A percentile compares a stretch with the other conserved stretches of the same genome.
These are phyloP conservation scores for Apiotrichum gracile DNA, from an alignment of 1,284 basidiomycete species.

Conservation along the genomic window DNA sequence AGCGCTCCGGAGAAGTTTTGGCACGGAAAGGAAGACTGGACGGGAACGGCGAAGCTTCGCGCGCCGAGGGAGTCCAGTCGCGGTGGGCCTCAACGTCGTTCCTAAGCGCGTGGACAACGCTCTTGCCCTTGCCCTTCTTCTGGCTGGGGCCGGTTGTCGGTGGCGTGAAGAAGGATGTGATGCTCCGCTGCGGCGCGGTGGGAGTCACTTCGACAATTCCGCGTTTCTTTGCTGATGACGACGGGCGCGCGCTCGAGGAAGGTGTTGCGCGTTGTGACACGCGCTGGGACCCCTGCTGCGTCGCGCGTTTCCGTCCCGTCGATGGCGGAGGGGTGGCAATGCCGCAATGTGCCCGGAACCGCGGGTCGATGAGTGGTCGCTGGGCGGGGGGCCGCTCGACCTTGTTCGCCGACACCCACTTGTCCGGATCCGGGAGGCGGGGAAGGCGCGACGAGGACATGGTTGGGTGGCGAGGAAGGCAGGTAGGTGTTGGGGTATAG, in stretches of 20 bases:
- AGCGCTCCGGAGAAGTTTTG: no score
- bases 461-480: not conserved
- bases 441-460: conserved; percentile 17
- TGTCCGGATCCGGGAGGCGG: conserved; percentile 27
- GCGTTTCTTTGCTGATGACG: not conserved
- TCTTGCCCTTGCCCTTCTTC: not conserved
- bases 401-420: conserved; percentile 26
- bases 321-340: conserved; percentile 25
- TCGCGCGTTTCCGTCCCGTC: conserved; percentile 5
- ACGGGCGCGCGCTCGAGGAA: not conserved
- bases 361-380: conserved; percentile 9
- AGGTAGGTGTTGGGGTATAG: not conserved
- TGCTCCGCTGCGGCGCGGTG: not conserved
- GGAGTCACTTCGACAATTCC: conserved; percentile 1
- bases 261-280: not conserved
- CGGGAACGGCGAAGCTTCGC: no score
- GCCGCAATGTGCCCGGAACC: conserved; percentile 12
- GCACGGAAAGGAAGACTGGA: no score
- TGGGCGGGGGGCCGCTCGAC: conserved; percentile 1
- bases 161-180: conserved; percentile 11
- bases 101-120: no score
- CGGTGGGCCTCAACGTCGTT: no score
- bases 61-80: no score
- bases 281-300: no score
- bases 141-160: conserved; percentile 1